Percentiles rank a stretch among this genome's conserved stretches.
These are phyloP conservation scores for Calonectria hawksworthii DNA, from an alignment of 2,329 filamentous ascomycete genomes.

Conservation along the genomic window DNA sequence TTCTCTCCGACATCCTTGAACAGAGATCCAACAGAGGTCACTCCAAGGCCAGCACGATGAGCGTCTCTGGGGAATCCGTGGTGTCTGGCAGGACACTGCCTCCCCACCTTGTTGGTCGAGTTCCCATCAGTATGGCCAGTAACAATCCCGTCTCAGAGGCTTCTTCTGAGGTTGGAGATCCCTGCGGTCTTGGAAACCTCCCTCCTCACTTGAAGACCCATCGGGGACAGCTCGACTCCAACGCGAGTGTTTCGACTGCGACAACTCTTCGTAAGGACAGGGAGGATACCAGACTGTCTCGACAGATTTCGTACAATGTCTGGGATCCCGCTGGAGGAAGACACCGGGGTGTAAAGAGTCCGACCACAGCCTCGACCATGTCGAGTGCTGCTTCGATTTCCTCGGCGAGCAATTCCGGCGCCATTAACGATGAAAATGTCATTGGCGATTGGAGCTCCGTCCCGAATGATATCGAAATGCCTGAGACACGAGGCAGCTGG, in stretches of 20 bases:
- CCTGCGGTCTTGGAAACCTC: not conserved
- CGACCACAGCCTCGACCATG: conserved; percentile 30
- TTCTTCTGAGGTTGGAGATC: not conserved
- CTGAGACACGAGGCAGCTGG: conserved; percentile 39
- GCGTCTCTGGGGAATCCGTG: conserved; percentile 23
- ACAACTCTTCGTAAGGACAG: conserved; percentile 44
- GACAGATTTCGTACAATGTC: conserved; percentile 44
- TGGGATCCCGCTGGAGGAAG: conserved; percentile 48
- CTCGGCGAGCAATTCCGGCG: conserved; percentile 14
- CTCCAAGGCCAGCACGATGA: not conserved
- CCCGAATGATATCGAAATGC: not conserved
- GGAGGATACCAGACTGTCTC: conserved; percentile 10
- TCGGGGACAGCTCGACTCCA: not conserved
- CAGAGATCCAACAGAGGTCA: not conserved
- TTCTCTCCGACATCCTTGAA: not conserved
- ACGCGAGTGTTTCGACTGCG: conserved; percentile 47
- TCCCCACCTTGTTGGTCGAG: conserved; percentile 11
- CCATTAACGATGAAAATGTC: conserved; percentile 26
- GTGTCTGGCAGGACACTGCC: conserved; percentile 9
- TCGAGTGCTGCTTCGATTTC: conserved; percentile 34
- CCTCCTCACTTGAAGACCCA: conserved; percentile 22
- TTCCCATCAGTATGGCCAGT: not conserved
- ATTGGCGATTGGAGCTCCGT: conserved; percentile 27
- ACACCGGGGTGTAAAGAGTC: conserved; percentile 39
- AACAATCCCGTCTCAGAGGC: not conserved